Evolutionary conservation across 345 rosid species (phyloP), one percentile per base, ranked within the genome.

Genomic region (Sonneratia caseolaris): DNA sequence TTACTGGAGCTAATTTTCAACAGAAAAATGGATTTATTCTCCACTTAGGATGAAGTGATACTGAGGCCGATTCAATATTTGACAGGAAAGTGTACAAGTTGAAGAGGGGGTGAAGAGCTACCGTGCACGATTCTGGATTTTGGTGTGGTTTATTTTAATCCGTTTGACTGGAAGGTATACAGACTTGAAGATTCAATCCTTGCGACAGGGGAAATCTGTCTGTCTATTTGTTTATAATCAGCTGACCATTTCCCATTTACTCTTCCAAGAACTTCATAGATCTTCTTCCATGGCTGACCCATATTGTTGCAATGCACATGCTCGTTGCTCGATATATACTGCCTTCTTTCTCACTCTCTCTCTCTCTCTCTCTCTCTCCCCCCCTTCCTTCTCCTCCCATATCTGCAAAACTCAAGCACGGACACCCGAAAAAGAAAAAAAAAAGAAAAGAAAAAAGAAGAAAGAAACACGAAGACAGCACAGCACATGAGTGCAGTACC

Each of bases 81-180:
- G 71, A 68, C 71, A 3, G 57, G 71, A 47, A 45, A 37, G 57
- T 68, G 45, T 47, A 55, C 19, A 68, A 68, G 22, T 0, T 7
- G 10, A 45, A 27, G 11, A 35, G 5, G 24, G 32, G 32, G 32
- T 27, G 32, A 27, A 27, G 32, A 27, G 32, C 32, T 27, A 27
- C 32, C 32, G 32, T 27, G 32, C 32, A 27, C 32, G 32, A 1
- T 27, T 27, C 32, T 27, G 32, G 55, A 43, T 45, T 45, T 6
- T 14, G 12, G 9, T 14, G 9, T 45, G 1, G 1, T 14, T 45
- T 45, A 45, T 6, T 45, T 45, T 45, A 27, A 45, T 45, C 13
- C 40, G 57, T 37, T 69, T 69, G 71, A 69, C 71, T 3, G 59
- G 71, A 48, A 68, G 59, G 59, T 69, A 69, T 27, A 56, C 21